Evolutionary conservation across 257 asterid genomes (phyloP).

Genomic region (Petrea volubilis): DNA sequence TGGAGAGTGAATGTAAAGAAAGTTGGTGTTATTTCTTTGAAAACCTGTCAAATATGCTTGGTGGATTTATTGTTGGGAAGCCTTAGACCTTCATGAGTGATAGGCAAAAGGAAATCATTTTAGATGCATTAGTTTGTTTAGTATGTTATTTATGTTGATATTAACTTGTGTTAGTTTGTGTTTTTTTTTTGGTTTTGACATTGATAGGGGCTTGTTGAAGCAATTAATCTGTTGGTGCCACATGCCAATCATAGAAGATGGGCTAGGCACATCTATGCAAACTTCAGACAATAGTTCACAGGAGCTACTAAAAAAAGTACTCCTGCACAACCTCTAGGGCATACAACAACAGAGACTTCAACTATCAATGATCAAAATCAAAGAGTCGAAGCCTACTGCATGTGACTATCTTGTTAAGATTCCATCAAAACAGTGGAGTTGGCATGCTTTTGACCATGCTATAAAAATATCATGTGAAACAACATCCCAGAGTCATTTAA

Average conservation of each 20-base stretch:
- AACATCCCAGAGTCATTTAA: neutral
- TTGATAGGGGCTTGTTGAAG: neutral
- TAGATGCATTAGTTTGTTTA: too few relatives aligned
- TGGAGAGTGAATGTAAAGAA: neutral
- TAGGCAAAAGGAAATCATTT: neutral
- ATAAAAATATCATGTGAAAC: neutral
- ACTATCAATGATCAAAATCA: neutral
- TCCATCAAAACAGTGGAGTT: neutral
- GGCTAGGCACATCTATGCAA: neutral
- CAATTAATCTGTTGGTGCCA: neutral
- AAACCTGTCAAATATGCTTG: neutral
- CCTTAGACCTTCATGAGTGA: neutral
- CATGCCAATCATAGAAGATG: neutral
- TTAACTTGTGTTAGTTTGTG: too few relatives aligned
- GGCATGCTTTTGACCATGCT: conserved; percentile 1
- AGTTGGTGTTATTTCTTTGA: neutral
- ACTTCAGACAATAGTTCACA: neutral
- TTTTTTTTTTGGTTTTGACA: neutral
- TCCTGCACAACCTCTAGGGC: neutral
- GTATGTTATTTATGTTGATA: too few relatives aligned
- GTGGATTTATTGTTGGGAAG: neutral
- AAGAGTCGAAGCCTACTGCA: neutral
- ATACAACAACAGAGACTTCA: neutral
- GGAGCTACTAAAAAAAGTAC: neutral
- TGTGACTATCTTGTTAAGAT: neutral